Evolutionary conservation across 805 yeast species (phyloP), one percentile per base, ranked within the genome.

Genomic region (Ogataea wickerhamii): DNA sequence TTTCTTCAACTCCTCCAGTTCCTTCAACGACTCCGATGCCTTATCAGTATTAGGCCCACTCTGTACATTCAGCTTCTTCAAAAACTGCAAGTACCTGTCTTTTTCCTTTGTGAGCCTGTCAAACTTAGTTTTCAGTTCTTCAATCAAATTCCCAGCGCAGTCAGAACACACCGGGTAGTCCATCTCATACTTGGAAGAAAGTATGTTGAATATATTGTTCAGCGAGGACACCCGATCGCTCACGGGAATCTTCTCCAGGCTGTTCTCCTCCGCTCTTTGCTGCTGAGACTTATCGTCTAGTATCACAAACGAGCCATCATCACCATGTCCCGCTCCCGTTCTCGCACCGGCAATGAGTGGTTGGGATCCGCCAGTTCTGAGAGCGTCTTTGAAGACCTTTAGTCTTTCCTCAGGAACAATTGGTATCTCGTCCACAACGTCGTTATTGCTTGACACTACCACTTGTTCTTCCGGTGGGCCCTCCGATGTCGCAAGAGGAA

Each of bases 81-180:
- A 60, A 55, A 89, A 88, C 21, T 76, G 75, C 13, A 80, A 64
- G 56, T 88, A 93, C 2, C 76, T 73, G 35, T 88, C 95, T 46
- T 91, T 78, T 51, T 91, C 96, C 44, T 71, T 72, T 14, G 82
- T 75, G 4, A 81, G 74, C 38, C 78, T 84, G 43, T 84, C 91
- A 56, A 84, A 84, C 48, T 80, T 80, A 10, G 66, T 58, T 51
- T 80, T 82, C 58, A 87, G 69, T 40, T 80, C 80, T 7, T 75
- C 78, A 8, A 83, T 66, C 18, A 91, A 60, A 16, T 71, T 57
- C 29, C 72, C 76, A 5, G 93, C 83, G 59, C 98, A 93, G 30
- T 89, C 97, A 18, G 71, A 71, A 51, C 98, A 91, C 12, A 93
- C 77, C 0, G 98, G 98, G 53, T 78, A 80, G 46, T 87, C 94